Conservation (phyloP, 306 rosid genomes). For the Nissolia schottii region DNA sequence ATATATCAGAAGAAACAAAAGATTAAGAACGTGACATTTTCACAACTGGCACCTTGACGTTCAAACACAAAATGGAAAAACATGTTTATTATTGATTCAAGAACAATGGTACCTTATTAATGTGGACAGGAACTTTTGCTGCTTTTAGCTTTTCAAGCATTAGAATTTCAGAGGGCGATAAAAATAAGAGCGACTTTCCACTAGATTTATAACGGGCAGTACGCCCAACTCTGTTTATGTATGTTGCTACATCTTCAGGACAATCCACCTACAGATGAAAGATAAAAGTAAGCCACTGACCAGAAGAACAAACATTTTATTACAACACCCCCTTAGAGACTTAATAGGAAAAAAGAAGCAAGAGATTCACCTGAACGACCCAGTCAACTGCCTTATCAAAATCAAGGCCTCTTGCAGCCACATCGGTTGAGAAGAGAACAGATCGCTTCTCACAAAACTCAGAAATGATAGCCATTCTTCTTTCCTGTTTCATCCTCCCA, state of each 20-base stretch:
- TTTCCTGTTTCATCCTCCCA: conserved; percentile 87
- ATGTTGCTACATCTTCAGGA: conserved; percentile 80
- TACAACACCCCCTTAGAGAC: neutral
- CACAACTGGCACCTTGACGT: neutral
- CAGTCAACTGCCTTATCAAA: conserved; percentile 89
- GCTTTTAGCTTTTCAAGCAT: conserved; percentile 74
- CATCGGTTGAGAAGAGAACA: conserved; percentile 86
- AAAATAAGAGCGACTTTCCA: conserved; percentile 78
- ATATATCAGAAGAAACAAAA: neutral
- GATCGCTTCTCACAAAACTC: conserved; percentile 74
- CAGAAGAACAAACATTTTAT: neutral
- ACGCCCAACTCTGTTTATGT: conserved; percentile 97
- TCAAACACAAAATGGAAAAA: neutral
- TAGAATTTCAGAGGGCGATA: conserved; percentile 70
- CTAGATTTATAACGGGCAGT: conserved; percentile 79
- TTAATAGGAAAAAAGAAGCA: conserved; percentile 3
- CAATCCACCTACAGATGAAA: conserved; percentile 67
- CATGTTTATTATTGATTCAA: neutral
- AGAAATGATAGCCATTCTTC: conserved; percentile 69
- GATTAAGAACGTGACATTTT: conserved; percentile 9
- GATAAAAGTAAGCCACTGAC: conserved; percentile 1
- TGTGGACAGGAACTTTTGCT: conserved; percentile 66
- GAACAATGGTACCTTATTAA: conserved; percentile 54
- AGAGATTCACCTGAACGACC: conserved; percentile 85
- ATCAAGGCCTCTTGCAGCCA: conserved; percentile 96